Conservation (phyloP, 2,329 filamentous ascomycete species). For the Dryadomyces quercivorus region DNA sequence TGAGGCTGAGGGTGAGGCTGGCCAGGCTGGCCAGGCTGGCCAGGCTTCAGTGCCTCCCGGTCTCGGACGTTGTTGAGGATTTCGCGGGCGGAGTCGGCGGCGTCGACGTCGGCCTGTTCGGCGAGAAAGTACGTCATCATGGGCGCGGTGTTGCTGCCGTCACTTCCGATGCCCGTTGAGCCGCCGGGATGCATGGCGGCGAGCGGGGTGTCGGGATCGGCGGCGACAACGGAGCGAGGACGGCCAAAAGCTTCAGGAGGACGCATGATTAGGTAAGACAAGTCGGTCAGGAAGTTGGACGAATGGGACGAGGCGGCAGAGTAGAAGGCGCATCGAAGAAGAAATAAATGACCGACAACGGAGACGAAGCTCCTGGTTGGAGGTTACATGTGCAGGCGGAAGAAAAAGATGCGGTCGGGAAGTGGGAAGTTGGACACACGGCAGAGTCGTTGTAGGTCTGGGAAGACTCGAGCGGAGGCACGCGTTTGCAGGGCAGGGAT, state of each 20-base stretch:
- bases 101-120: conserved; percentile 33
- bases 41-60: background rate
- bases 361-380: too few species aligned
- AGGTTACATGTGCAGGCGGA: too few species aligned
- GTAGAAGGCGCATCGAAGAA: too few species aligned
- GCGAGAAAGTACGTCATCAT: conserved; percentile 40
- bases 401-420: too few species aligned
- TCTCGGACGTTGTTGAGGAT: conserved; percentile 9
- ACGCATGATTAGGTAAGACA: conserved; percentile 23
- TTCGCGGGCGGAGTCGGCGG: conserved; percentile 17
- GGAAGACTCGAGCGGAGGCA: too few species aligned
- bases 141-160: conserved; percentile 11
- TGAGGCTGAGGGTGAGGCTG: background rate
- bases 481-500: background rate
- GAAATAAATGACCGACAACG: too few species aligned
- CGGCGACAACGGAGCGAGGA: conserved; percentile 22
- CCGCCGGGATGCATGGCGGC: conserved; percentile 16
- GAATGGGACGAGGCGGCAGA: too few species aligned
- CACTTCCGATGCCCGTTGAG: background rate
- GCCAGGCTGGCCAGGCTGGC: background rate
- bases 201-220: conserved; percentile 19
- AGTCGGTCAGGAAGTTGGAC: too few species aligned
- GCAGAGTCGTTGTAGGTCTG: too few species aligned
- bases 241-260: conserved; percentile 29
- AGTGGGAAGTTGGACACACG: too few species aligned